Base-by-base conservation (phyloP, 2,329 filamentous ascomycete species). In the Colletotrichum magnum region DNA sequence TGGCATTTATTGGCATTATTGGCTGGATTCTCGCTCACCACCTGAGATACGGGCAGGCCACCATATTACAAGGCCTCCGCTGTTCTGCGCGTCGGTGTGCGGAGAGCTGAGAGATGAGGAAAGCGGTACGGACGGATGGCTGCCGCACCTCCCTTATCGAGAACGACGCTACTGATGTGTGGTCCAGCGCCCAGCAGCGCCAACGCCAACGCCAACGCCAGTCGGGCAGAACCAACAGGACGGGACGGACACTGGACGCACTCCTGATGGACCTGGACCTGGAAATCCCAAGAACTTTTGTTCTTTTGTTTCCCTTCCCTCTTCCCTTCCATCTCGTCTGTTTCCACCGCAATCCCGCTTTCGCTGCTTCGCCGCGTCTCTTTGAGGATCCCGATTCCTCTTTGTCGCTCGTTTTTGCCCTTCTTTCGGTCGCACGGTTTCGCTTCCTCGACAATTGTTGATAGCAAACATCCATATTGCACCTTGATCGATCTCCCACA, bases 1-100 rank as follows among this genome's bases (percentile, higher is more conserved):
- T 50, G 63, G 57, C n/a, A 51, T 62, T 47, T 48, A 67, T 67
- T 67, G 64, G 54, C 62, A 57, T 28, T 57, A 21, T 61, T 43
- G 26, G 41, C 41, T 54, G n/a, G 10, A 32, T 16, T 32, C 26
- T 26, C 15, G 15, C 18, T 13, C 45, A 15, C 2, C 13, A 62
- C 13, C 50, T 16, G 18, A 32, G 28, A 26, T 24, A n/a, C 32
- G 32, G 32, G 32, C 32, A 36, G 32, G 7, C 32, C 28, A 7
- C 32, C 10, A 24, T 2, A 18, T 18, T 18, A 24, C 21, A 24
- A 24, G 21, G 21, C 21, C 21, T 24, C 21, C 21, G 21, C 21
- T 24, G 21, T 24, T 24, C 21, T 24, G 21, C 21, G 21, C 21
- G 21, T 24, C 21, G 21, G 21, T 24, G 21, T 24, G 21, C 21